Base-by-base conservation (phyloP, 805 yeast genomes). In the Pichia gijzeniarum region DNA sequence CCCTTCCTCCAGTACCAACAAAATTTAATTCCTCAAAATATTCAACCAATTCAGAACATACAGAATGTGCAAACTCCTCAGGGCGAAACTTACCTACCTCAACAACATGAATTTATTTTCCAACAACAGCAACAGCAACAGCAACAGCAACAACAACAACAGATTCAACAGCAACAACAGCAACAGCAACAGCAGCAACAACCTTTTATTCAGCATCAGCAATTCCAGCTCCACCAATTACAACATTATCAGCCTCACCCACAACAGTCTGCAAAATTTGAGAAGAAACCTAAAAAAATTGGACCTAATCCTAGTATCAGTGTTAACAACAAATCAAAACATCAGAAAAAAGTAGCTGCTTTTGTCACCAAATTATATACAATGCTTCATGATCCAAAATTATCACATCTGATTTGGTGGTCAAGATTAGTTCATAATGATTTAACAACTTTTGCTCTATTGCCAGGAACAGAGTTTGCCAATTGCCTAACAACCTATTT, bases 401-500 rank as follows among this genome's bases (percentile, higher is more conserved):
- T 80, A 7, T 55, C 72, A 9, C 76, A 73, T 52, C 64, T 80
- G 30, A 78, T 80, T 28, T 79, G 85, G 83, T 80, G 86, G 85
- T 65, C 79, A 3, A 65, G 77, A 47, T 36, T 54, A n/a, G 52
- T 63, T 35, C 65, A 66, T 34, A 67, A 62, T 22, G 74, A 72
- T 35, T 63, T 61, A 45, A 72, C 76, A 46, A 78, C 83, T 1
- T 81, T 81, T 67, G 81, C 83, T 1, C 58, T 81, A n/a, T 69
- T 72, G 37, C 86, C 87, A 0, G 79, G 80, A 16, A 69, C 77
- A 25, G 83, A 79, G 50, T 81, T 81, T 60, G 77, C 83, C 10
- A 65, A 68, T 34, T 76, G 77, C 1, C 60, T 84, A 41, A 79
- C 84, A n/a, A 71, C 72, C 39, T 89, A 85, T 62, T 90, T 91